Base-by-base conservation (phyloP, 495 filamentous ascomycete genomes). In the Talaromyces wortmannii region DNA sequence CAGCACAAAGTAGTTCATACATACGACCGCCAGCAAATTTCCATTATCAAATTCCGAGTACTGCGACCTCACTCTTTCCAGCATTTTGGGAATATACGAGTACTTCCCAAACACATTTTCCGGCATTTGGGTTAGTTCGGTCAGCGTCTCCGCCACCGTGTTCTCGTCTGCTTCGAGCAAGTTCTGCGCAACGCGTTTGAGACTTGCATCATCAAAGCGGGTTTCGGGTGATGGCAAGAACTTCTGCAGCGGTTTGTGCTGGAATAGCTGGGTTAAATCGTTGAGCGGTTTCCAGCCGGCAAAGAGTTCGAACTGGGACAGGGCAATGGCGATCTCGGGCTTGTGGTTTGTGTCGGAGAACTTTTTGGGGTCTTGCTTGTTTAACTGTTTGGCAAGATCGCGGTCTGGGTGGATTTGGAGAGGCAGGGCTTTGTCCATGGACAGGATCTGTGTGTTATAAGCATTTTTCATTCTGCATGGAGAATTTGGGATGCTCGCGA, bases 331-430 rank as follows among this genome's bases (percentile, higher is more conserved):
- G 32, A 92, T 92, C 63, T 94, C 89, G 2, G 89, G 88, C 66
- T 92, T 92, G 68, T 91, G 86, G 65, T 91, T 92, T 15, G 76
- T 69, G 57, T 94, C 88, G 7, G 79, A 79, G 63, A 86, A 91
- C 50, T 79, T 77, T 8, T 82, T 63, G 0, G 86, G 84, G 58
- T 90, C 79, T 59, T 82, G 54, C 53, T 76, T 60, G 68, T 90
- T 83, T 4, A 91, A 73, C 57, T 83, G 73, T 11, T 70, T 64
- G 0, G 88, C 79, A 6, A 92, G 78, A 2, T 72, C 65, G 56
- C 85, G 86, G 68, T 90, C 75, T 8, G 87, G 89, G 57, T 92
- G 89, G 31, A 91, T 79, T 63, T 94, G 89, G n/a, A 94, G 77
- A 1, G 86, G 88, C 0, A 94, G 79, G 0, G 89, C 88, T 68